These are phyloP conservation scores for Ogataea pignaliae DNA, from an alignment of 805 yeast genomes.

Conservation along the genomic window DNA sequence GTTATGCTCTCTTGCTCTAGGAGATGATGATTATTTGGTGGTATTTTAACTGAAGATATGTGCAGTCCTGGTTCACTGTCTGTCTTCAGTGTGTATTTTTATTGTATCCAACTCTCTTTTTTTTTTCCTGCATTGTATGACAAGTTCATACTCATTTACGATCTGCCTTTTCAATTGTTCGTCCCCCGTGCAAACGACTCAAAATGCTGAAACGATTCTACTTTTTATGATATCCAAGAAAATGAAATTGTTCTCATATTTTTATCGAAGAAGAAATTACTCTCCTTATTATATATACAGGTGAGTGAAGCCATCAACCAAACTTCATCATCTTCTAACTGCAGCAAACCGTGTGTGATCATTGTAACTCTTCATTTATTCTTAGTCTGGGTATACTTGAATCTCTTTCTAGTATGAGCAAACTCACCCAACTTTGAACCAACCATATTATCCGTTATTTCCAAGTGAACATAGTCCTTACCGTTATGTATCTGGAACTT, in stretches of 20 bases:
- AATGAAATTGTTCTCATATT: too few species aligned
- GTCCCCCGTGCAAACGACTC: too few species aligned
- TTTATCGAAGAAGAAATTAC: too few species aligned
- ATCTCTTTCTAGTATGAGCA: conserved; percentile 89
- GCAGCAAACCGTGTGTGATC: neutral
- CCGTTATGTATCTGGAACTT: conserved; percentile 96
- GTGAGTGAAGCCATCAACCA: neutral
- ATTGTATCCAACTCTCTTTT: too few species aligned
- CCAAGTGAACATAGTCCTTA: conserved; percentile 83
- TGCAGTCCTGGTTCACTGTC: neutral
- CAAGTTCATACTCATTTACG: too few species aligned
- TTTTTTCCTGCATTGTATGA: too few species aligned
- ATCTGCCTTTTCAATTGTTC: too few species aligned
- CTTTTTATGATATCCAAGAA: too few species aligned
- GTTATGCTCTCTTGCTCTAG: too few species aligned
- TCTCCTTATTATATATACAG: neutral
- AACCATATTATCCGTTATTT: conserved; percentile 91
- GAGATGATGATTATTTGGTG: too few species aligned
- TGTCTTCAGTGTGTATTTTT: too few species aligned
- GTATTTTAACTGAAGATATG: neutral
- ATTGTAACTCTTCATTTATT: conserved; percentile 34
- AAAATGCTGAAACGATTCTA: too few species aligned
- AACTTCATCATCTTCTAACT: neutral
- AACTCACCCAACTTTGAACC: conserved; percentile 94
- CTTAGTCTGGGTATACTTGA: conserved; percentile 75